phyloP scores from a whole-genome alignment of 2,329 filamentous ascomycete genomes.

The Colletotrichum musicola region DNA sequence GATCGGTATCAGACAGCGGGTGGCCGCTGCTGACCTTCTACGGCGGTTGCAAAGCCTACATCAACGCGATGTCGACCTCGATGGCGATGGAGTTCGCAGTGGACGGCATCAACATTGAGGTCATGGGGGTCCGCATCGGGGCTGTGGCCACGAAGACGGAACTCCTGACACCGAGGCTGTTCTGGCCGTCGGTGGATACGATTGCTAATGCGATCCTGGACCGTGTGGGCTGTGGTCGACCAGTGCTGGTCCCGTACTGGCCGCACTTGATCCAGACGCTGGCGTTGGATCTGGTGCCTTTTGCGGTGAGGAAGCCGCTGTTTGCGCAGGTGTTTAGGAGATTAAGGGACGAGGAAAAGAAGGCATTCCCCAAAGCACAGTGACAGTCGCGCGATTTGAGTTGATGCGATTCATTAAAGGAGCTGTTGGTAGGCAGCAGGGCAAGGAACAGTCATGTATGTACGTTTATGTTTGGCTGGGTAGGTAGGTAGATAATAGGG shows the following conservation, averaged over 20 bases:
- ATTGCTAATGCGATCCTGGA: conserved; percentile 33
- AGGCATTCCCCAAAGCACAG: conserved; percentile 15
- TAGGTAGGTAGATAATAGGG: neutral
- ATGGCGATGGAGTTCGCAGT: conserved; percentile 24
- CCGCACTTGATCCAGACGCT: conserved; percentile 22
- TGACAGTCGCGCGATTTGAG: neutral
- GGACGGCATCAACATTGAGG: conserved; percentile 32
- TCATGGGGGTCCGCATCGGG: conserved; percentile 27
- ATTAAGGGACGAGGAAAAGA: conserved; percentile 25
- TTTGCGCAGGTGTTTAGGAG: conserved; percentile 1
- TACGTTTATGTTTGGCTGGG: no score
- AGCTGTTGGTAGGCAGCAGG: no score
- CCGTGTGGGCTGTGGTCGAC: conserved; percentile 31
- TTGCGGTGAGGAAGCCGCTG: conserved; percentile 15
- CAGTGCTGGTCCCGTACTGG: conserved; percentile 30
- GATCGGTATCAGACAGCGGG: conserved; percentile 30
- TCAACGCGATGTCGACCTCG: conserved; percentile 22
- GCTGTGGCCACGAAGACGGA: conserved; percentile 29
- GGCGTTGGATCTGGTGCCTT: conserved; percentile 18
- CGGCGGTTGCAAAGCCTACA: conserved; percentile 32
- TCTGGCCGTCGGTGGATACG: conserved; percentile 26
- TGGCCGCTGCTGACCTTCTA: conserved; percentile 32
- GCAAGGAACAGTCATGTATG: no score
- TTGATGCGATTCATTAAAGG: no score
- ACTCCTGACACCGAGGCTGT: conserved; percentile 18